Evolutionary conservation across 2,329 filamentous ascomycete species (phyloP), one percentile per base, ranked within the genome.

Genomic region (Fusarium foetens): DNA sequence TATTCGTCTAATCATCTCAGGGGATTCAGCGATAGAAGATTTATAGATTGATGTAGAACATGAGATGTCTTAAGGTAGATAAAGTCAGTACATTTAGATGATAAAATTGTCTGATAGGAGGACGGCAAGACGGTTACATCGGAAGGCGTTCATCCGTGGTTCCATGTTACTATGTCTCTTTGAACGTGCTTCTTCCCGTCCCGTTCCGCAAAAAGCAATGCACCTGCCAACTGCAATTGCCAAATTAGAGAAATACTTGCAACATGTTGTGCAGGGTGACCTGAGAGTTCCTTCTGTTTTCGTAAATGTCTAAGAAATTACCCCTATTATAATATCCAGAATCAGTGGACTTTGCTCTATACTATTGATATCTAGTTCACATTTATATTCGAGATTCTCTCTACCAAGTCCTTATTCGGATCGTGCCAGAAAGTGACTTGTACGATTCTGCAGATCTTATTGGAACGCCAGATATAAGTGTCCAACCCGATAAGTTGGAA

Each of bases 71-170:
- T 29, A 29, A 52, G 27, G 23, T 29, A 35, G 23, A 27, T 27
- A 25, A 33, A 33, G 27, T 12, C 9, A 31, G 16, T 27, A 17
- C 13, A 33, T 17, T 41, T 51, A 10, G 21, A 41, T 27, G 19
- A 36, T 27, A 48, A 54, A 43, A 27, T 45, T 46, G 16, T 14
- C 46, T 43, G 21, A 38, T 41, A 39, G 60, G 55, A 67, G 38
- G 55, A 54, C 62, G 71, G 73, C 59, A 73, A 54, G 63, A 65
- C 61, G 65, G 71, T 57, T 51, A 52, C n/a, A 42, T 36, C 66
- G 68, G 66, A 65, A 66, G 53, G 43, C 13, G 25, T 57, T 63
- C 43, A 58, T 58, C 72, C 70, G 70, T 41, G 38, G 21, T 67
- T 73, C 61, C 70, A 57, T 58, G 36, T 35, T 41, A 27, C 38